phyloP scores from a whole-genome alignment of 805 yeast genomes.

The Candida insectorum region DNA sequence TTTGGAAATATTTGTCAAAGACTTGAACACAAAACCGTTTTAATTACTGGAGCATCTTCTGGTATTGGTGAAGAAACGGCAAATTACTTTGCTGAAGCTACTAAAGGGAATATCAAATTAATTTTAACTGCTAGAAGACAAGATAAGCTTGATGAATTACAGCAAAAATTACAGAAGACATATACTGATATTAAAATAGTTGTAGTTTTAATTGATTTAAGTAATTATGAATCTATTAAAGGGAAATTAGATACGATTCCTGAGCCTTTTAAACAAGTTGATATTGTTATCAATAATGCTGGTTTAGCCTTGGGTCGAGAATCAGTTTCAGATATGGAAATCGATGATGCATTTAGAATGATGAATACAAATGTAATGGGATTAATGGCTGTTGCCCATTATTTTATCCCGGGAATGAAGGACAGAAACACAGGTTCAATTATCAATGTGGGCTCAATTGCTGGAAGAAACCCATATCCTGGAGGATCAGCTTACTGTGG shows the following conservation, averaged over 20 bases:
- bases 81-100: constrained; percentile 44
- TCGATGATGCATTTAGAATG: background rate
- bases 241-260: background rate
- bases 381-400: constrained; percentile 1
- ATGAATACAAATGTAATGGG: constrained; percentile 2
- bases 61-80: constrained; percentile 40
- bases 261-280: background rate
- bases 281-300: constrained; percentile 1
- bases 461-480: constrained; percentile 1
- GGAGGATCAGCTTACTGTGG: constrained; percentile 1
- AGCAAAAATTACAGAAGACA: background rate
- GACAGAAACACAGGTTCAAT: constrained; percentile 1
- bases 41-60: constrained; percentile 26
- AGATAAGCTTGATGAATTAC: constrained; percentile 1
- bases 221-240: background rate
- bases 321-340: constrained; percentile 1
- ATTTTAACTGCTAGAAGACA: constrained; percentile 1
- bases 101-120: constrained; percentile 18
- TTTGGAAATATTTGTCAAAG: constrained; percentile 62
- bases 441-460: constrained; percentile 1
- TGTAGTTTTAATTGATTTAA: background rate
- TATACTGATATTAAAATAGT: background rate
- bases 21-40: constrained; percentile 51
- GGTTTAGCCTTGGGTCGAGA: constrained; percentile 2
- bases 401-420: background rate